Evolutionary conservation across 2,329 filamentous ascomycete genomes (phyloP).

Genomic region (Neopestalotiopsis sp.): DNA sequence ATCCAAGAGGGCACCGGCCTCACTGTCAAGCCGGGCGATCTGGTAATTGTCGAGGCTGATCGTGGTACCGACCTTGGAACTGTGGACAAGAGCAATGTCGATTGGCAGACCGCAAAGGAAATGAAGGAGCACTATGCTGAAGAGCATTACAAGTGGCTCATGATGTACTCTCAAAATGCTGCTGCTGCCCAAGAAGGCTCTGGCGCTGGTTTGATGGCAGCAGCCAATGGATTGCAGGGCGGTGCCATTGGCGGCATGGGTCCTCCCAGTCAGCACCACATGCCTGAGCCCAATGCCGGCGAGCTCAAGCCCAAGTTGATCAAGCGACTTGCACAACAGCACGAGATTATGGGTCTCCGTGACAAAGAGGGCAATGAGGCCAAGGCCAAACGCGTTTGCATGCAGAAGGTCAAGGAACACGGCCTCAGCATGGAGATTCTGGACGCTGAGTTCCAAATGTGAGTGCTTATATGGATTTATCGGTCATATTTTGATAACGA

Average conservation of each 20-base stretch:
- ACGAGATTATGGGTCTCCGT: conserved; percentile 86
- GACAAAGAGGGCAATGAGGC: conserved; percentile 98
- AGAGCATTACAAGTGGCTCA: conserved; percentile 97
- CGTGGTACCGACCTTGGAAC: conserved; percentile 95
- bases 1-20: conserved; percentile 95
- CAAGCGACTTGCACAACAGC: conserved; percentile 88
- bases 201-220: conserved; percentile 66
- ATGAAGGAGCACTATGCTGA: conserved; percentile 90
- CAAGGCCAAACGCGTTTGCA: conserved; percentile 94
- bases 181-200: conserved; percentile 63
- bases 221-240: conserved; percentile 66
- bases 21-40: conserved; percentile 85
- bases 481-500: neutral
- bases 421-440: conserved; percentile 97
- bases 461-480: conserved; percentile 42
- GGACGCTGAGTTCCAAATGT: conserved; percentile 98
- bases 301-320: conserved; percentile 97
- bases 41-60: conserved; percentile 97
- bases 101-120: conserved; percentile 85
- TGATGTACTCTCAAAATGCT: conserved; percentile 94
- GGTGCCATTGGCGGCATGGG: conserved; percentile 81
- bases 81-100: conserved; percentile 85
- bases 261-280: conserved; percentile 73
- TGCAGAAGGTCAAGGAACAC: conserved; percentile 95
- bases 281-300: conserved; percentile 71